Percentiles rank a stretch among this genome's conserved stretches.
These are phyloP conservation scores for Vachellia pachyceras DNA, from an alignment of 306 rosid genomes.

Conservation along the genomic window DNA sequence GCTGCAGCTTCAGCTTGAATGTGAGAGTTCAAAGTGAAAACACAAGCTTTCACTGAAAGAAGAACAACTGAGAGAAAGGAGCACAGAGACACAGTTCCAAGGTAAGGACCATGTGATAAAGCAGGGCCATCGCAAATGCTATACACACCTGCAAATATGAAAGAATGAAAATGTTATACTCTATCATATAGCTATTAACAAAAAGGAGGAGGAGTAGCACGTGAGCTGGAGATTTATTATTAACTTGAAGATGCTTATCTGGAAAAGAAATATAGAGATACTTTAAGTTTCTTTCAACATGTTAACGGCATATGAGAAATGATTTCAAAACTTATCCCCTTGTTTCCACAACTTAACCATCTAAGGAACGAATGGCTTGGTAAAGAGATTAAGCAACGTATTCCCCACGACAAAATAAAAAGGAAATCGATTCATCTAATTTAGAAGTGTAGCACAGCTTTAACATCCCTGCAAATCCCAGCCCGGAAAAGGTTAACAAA, in stretches of 20 bases:
- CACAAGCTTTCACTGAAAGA: constrained; percentile 88
- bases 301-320: neutral
- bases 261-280: neutral
- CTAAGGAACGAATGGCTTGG: constrained; percentile 3
- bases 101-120: constrained; percentile 96
- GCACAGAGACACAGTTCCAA: constrained; percentile 87
- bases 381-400: constrained; percentile 28
- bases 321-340: constrained; percentile 4
- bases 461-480: constrained; percentile 24
- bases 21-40: constrained; percentile 87
- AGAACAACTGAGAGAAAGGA: constrained; percentile 74
- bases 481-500: constrained; percentile 15
- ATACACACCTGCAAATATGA: constrained; percentile 79
- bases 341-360: neutral
- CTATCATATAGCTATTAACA: neutral
- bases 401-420: constrained; percentile 9
- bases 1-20: constrained; percentile 80
- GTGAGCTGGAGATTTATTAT: constrained; percentile 5
- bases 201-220: neutral
- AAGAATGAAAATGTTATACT: neutral
- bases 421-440: neutral
- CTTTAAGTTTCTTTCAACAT: neutral
- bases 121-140: constrained; percentile 89
- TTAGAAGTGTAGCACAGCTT: constrained; percentile 13
- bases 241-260: constrained; percentile 7